Percentiles rank a stretch among this genome's conserved stretches.
Conservation (phyloP, 1,139 yeast species). For the Taphrina sp. region DNA sequence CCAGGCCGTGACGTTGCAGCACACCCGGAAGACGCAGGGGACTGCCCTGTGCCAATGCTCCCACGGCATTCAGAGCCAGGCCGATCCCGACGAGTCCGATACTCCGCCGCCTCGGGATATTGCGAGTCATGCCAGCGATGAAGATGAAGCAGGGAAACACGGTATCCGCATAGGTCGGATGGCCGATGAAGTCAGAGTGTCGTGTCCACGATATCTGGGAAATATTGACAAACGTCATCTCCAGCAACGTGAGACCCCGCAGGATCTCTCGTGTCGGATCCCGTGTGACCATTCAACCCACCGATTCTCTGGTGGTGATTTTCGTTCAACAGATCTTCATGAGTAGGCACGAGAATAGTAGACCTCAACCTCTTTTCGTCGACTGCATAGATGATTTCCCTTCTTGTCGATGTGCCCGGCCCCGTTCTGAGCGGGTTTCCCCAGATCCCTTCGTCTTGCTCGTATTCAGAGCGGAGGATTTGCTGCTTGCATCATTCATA, state of each 20-base stretch:
- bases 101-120: not conserved
- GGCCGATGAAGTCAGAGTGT: slow-evolving; percentile 17
- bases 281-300: not conserved
- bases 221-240: slow-evolving; percentile 11
- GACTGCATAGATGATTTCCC: no score
- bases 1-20: slow-evolving; percentile 14
- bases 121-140: slow-evolving; percentile 17
- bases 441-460: no score
- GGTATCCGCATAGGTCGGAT: slow-evolving; percentile 18
- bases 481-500: no score
- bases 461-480: no score
- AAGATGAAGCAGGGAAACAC: slow-evolving; percentile 14
- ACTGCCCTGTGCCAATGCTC: not conserved
- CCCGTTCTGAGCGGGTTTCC: no score
- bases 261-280: slow-evolving; percentile 6
- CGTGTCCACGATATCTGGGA: not conserved
- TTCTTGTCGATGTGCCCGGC: no score
- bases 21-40: slow-evolving; percentile 11
- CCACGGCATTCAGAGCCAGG: slow-evolving; percentile 7
- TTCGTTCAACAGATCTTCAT: no score
- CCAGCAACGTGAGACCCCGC: slow-evolving; percentile 13
- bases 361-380: no score
- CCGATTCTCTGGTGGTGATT: not conserved
- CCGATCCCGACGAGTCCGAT: slow-evolving; percentile 14
- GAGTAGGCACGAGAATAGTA: no score